These are phyloP conservation scores for Taphrina wiesneri DNA, from an alignment of 1,139 yeast genomes.

Conservation along the genomic window DNA sequence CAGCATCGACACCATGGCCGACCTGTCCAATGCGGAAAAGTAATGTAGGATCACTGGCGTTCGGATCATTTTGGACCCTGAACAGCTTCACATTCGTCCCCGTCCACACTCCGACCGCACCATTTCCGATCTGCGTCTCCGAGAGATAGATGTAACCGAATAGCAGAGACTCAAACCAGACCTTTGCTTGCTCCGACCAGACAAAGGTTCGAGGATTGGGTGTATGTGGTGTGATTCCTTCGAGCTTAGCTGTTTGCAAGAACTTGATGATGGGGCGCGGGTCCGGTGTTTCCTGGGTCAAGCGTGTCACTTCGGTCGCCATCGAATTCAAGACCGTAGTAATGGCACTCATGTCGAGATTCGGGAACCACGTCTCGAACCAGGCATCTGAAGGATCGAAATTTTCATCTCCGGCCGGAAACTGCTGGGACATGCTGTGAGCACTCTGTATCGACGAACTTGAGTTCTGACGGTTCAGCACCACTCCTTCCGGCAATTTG, in stretches of 20 bases:
- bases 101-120: constrained; percentile 34
- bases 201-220: constrained; percentile 56
- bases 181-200: constrained; percentile 66
- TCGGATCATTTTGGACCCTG: constrained; percentile 17
- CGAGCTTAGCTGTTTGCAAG: constrained; percentile 24
- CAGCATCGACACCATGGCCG: constrained; percentile 24
- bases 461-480: constrained; percentile 35
- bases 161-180: constrained; percentile 72
- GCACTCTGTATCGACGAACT: constrained; percentile 10
- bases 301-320: constrained; percentile 26
- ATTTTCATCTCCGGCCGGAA: background rate
- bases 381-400: constrained; percentile 37
- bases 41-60: constrained; percentile 7
- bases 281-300: constrained; percentile 18
- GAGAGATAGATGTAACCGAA: constrained; percentile 66
- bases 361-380: constrained; percentile 38
- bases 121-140: constrained; percentile 40
- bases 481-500: constrained; percentile 55
- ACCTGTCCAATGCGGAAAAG: constrained; percentile 21
- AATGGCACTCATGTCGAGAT: constrained; percentile 36
- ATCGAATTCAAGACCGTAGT: constrained; percentile 29
- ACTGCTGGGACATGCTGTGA: constrained; percentile 7
- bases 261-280: constrained; percentile 31
- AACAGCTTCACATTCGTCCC: constrained; percentile 32
- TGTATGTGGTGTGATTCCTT: constrained; percentile 41